These are phyloP conservation scores for Immersiporthe knoxdaviesiana DNA, from an alignment of 2,329 filamentous ascomycete genomes.

Conservation along the genomic window DNA sequence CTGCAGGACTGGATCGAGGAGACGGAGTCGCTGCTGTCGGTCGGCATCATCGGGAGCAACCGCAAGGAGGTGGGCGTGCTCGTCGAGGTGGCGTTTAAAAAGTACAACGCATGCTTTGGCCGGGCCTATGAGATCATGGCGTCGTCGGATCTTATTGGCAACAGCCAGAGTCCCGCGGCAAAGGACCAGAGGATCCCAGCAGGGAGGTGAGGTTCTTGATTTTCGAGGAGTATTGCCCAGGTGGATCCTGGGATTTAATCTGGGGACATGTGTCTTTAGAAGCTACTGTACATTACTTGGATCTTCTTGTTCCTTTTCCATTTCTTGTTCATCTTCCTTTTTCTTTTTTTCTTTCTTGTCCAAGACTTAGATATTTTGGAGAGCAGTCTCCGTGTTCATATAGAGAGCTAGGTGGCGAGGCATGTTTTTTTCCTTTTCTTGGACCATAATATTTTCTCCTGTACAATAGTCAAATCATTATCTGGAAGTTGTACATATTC, in stretches of 20 bases:
- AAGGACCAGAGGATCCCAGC: not conserved
- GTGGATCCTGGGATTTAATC: too few relatives aligned
- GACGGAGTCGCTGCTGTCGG: slow-evolving; percentile 49
- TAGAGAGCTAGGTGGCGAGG: not conserved
- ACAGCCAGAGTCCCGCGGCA: not conserved
- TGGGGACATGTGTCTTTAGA: too few relatives aligned
- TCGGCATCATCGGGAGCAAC: slow-evolving; percentile 47
- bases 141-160: slow-evolving; percentile 20
- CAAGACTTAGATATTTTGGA: not conserved
- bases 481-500: too few relatives aligned
- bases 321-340: not conserved
- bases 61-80: slow-evolving; percentile 47
- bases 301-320: not conserved
- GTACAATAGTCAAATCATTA: too few relatives aligned
- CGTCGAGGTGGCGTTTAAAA: slow-evolving; percentile 47
- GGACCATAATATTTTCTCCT: too few relatives aligned
- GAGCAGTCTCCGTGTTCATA: not conserved
- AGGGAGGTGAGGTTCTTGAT: not conserved
- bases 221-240: too few relatives aligned
- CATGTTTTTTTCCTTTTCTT: too few relatives aligned
- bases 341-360: not conserved
- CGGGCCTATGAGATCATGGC: slow-evolving; percentile 27
- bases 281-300: too few relatives aligned
- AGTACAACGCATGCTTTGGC: slow-evolving; percentile 43
- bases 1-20: slow-evolving; percentile 60